phyloP scores from a whole-genome alignment of 352 stramenopile species.

The Saprolegnia parasitica region DNA sequence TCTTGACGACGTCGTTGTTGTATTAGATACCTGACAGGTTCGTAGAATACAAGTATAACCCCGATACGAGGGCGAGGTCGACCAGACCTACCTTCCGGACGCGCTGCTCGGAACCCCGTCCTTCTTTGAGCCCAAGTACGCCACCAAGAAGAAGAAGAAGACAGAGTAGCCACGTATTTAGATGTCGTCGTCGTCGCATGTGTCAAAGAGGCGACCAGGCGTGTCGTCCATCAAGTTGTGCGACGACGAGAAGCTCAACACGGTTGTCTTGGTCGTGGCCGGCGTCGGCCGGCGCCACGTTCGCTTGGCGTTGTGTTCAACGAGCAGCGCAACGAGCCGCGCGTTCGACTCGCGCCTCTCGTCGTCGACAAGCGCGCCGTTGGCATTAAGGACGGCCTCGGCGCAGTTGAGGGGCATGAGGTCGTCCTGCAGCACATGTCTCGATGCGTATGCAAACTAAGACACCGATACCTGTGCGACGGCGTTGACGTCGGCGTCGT shows the following conservation, averaged over 20 bases:
- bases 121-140: slow-evolving; percentile 12
- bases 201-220: not conserved
- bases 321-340: not conserved
- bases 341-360: not conserved
- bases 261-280: not conserved
- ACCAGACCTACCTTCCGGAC: slow-evolving; percentile 81
- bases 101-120: slow-evolving; percentile 54
- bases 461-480: slow-evolving; percentile 44
- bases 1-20: not conserved
- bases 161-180: not conserved
- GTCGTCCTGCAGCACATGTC: slow-evolving; percentile 42
- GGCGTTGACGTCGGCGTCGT: slow-evolving; percentile 67
- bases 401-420: slow-evolving; percentile 59
- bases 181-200: not conserved
- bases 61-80: slow-evolving; percentile 56
- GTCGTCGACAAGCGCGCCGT: not conserved
- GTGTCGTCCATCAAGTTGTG: not conserved
- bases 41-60: slow-evolving; percentile 77
- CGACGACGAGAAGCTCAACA: slow-evolving; percentile 4
- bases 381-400: slow-evolving; percentile 28
- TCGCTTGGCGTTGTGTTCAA: not conserved
- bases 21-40: not conserved
- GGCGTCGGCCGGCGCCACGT: slow-evolving; percentile 5
- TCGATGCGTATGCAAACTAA: not conserved
- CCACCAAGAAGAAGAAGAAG: not conserved